Evolutionary conservation across 2,329 filamentous ascomycete genomes (phyloP).

Genomic region (Blumeria hordei): DNA sequence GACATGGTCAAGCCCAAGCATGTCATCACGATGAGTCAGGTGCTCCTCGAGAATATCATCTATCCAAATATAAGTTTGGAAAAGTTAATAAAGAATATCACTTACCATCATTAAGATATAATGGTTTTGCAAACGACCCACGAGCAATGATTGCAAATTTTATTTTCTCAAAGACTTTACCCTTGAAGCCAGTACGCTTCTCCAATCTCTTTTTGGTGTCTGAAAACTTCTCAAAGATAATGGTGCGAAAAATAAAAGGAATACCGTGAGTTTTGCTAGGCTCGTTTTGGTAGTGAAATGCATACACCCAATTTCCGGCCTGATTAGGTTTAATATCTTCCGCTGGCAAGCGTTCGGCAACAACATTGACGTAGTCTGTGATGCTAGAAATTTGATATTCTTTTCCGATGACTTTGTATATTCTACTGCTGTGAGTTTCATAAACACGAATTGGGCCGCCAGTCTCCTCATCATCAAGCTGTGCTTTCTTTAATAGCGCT

Average conservation of each 20-base stretch:
- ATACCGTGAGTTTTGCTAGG: constrained; percentile 62
- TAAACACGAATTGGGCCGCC: constrained; percentile 54
- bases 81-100: constrained; percentile 3
- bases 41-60: constrained; percentile 19
- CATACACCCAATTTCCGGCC: constrained; percentile 41
- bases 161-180: constrained; percentile 96
- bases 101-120: constrained; percentile 74
- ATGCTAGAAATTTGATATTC: constrained; percentile 57
- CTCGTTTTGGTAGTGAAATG: constrained; percentile 86
- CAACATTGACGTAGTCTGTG: constrained; percentile 64
- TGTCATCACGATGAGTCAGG: constrained; percentile 32
- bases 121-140: constrained; percentile 47
- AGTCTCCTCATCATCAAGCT: constrained; percentile 47
- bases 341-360: constrained; percentile 58
- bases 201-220: constrained; percentile 90
- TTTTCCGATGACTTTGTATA: constrained; percentile 51
- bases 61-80: constrained; percentile 4
- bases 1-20: constrained; percentile 39
- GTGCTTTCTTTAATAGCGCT: constrained; percentile 55
- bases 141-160: constrained; percentile 70
- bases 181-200: constrained; percentile 80
- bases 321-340: constrained; percentile 21
- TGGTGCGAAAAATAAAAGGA: constrained; percentile 73
- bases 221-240: constrained; percentile 63
- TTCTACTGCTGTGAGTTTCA: constrained; percentile 60